phyloP scores from a whole-genome alignment of 1,139 yeast species.

The Pichia sp. region DNA sequence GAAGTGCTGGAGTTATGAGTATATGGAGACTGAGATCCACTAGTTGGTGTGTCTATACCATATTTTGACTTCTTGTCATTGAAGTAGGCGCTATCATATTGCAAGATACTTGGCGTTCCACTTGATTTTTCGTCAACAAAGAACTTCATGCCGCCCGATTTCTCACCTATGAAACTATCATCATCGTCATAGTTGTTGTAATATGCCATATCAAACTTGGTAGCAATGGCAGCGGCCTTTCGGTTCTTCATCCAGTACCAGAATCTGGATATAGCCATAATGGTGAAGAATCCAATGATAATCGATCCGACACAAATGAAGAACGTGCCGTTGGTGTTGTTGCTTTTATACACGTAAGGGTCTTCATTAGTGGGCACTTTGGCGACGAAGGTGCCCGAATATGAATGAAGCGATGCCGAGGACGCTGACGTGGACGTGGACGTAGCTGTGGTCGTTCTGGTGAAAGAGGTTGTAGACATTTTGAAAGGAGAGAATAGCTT shows the following conservation, averaged over 20 bases:
- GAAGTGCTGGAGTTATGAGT: not conserved
- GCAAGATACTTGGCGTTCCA: no score
- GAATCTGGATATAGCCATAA: slow-evolving; percentile 25
- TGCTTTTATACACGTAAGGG: slow-evolving; percentile 31
- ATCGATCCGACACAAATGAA: slow-evolving; percentile 39
- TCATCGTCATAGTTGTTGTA: slow-evolving; percentile 5
- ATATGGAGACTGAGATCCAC: slow-evolving; percentile 3
- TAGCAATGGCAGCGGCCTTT: slow-evolving; percentile 32
- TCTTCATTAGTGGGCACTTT: slow-evolving; percentile 16
- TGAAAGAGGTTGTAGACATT: not conserved
- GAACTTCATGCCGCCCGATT: no score
- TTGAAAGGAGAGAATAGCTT: no score
- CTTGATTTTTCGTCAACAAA: no score
- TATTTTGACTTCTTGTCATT: slow-evolving; percentile 14
- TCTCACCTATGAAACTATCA: not conserved
- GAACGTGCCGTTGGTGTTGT: slow-evolving; percentile 33
- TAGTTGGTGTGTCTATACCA: no score
- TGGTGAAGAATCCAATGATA: slow-evolving; percentile 26
- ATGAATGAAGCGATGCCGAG: slow-evolving; percentile 6
- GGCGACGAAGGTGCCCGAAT: slow-evolving; percentile 12
- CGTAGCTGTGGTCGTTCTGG: not conserved
- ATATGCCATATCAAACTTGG: slow-evolving; percentile 14
- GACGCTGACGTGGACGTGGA: not conserved
- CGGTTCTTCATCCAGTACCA: slow-evolving; percentile 30
- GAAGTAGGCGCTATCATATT: slow-evolving; percentile 30